A percentile compares a stretch with the other conserved stretches of the same genome.
Evolutionary conservation across 306 rosid genomes (phyloP).

Genomic region (Gastrolobium villosum): DNA sequence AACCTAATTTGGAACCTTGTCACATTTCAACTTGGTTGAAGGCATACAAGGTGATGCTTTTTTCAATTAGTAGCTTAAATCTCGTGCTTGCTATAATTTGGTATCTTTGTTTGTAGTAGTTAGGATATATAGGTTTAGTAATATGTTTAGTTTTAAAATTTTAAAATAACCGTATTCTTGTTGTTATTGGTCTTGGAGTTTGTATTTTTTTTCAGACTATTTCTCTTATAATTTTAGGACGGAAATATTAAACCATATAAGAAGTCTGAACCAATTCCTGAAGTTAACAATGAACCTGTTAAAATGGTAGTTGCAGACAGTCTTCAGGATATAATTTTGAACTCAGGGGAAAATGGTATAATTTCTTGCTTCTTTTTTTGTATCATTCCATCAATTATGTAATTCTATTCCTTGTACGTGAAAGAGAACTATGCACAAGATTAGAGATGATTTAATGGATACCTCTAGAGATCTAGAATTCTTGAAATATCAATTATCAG

Average conservation of each 20-base stretch:
- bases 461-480: background rate
- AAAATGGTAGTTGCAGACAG: slow-evolving; percentile 83
- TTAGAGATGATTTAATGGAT: slow-evolving; percentile 11
- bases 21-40: slow-evolving; percentile 76
- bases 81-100: background rate
- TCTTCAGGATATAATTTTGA: slow-evolving; percentile 69
- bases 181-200: background rate
- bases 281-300: slow-evolving; percentile 75
- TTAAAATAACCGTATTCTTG: background rate
- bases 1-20: slow-evolving; percentile 68
- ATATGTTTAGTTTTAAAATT: background rate
- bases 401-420: slow-evolving; percentile 6
- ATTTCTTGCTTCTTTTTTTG: slow-evolving; percentile 1
- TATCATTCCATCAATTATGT: slow-evolving; percentile 1
- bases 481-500: too few species aligned
- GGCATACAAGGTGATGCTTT: slow-evolving; percentile 74
- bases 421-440: background rate
- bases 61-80: background rate
- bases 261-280: slow-evolving; percentile 85
- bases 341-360: slow-evolving; percentile 79
- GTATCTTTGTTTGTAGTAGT: background rate
- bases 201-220: slow-evolving; percentile 1
- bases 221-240: slow-evolving; percentile 60
- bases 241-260: slow-evolving; percentile 65
- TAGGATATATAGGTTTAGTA: background rate